Conservation (phyloP, 2,329 filamentous ascomycete species). For the Chalaropsis ovoidea region DNA sequence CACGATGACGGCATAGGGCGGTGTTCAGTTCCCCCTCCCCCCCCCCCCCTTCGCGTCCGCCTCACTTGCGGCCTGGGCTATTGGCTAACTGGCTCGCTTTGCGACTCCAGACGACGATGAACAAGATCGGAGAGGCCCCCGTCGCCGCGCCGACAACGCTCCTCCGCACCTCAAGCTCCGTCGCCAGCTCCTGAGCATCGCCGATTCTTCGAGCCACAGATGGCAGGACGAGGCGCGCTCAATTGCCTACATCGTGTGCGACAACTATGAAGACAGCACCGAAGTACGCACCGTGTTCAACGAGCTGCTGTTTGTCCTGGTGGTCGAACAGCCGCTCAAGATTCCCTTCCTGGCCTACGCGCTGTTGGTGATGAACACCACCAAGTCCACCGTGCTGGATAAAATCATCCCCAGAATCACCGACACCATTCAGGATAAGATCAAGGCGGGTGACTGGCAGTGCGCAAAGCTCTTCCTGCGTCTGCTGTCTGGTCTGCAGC, state of each 20-base stretch:
- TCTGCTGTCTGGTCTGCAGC: slow-evolving; percentile 78
- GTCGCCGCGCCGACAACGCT: slow-evolving; percentile 60
- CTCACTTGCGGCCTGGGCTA: not conserved
- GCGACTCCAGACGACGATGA: slow-evolving; percentile 47
- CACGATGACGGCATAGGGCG: too few species aligned
- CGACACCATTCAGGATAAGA: slow-evolving; percentile 52
- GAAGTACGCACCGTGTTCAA: slow-evolving; percentile 65
- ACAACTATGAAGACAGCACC: slow-evolving; percentile 70
- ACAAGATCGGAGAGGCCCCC: slow-evolving; percentile 63
- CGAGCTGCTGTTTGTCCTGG: slow-evolving; percentile 62
- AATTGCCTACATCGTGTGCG: slow-evolving; percentile 65
- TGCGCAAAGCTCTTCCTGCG: slow-evolving; percentile 84
- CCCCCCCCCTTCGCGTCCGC: too few species aligned
- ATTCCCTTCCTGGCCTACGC: slow-evolving; percentile 88
- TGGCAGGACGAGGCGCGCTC: slow-evolving; percentile 68
- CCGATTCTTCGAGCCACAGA: slow-evolving; percentile 67
- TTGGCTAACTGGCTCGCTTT: not conserved
- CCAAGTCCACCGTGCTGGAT: slow-evolving; percentile 63
- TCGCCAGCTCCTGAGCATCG: slow-evolving; percentile 67
- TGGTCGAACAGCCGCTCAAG: slow-evolving; percentile 88
- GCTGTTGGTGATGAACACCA: slow-evolving; percentile 65
- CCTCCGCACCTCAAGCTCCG: slow-evolving; percentile 62
- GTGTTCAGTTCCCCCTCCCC: too few species aligned
- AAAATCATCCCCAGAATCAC: slow-evolving; percentile 58
- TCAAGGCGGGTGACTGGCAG: slow-evolving; percentile 71